A percentile compares a stretch with the other conserved stretches of the same genome.
Evolutionary conservation across 305 asterid species (phyloP).

Genomic region (Andrographis paniculata): DNA sequence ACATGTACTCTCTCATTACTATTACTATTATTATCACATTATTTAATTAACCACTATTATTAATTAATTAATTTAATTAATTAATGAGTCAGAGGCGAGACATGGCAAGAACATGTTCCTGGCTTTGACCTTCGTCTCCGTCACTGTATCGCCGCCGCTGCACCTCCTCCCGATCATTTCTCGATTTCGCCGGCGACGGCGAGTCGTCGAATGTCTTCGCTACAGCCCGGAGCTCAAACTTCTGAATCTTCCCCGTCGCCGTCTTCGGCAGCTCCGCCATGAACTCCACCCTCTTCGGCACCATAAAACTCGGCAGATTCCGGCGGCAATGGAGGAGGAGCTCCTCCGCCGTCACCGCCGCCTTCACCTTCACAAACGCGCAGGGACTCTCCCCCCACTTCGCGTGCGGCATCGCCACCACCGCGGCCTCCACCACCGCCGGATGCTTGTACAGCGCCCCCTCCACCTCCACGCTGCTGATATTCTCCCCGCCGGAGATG

Average conservation of each 20-base stretch:
- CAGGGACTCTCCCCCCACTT: slow-evolving; percentile 87
- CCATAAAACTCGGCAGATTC: slow-evolving; percentile 52
- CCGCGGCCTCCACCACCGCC: slow-evolving; percentile 57
- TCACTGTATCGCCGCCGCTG: too few relatives aligned
- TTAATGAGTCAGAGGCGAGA: too few relatives aligned
- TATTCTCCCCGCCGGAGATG: slow-evolving; percentile 87
- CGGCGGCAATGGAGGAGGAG: slow-evolving; percentile 43
- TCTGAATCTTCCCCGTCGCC: slow-evolving; percentile 53
- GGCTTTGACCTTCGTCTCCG: too few relatives aligned
- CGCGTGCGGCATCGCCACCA: slow-evolving; percentile 80
- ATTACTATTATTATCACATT: too few relatives aligned
- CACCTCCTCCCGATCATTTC: background rate
- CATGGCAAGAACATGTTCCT: too few relatives aligned
- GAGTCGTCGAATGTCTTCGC: slow-evolving; percentile 29
- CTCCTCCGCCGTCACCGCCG: slow-evolving; percentile 28
- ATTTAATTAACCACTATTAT: too few relatives aligned
- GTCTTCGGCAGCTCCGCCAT: slow-evolving; percentile 57
- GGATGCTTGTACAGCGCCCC: slow-evolving; percentile 41
- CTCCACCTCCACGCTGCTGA: slow-evolving; percentile 80
- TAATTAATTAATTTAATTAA: too few relatives aligned
- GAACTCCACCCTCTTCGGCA: slow-evolving; percentile 54
- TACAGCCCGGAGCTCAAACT: slow-evolving; percentile 42
- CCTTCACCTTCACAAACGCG: slow-evolving; percentile 34
- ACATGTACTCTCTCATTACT: too few relatives aligned
- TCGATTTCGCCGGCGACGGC: slow-evolving; percentile 6